These are phyloP conservation scores for Monilinia laxa DNA, from an alignment of 2,329 filamentous ascomycete species.

Conservation along the genomic window DNA sequence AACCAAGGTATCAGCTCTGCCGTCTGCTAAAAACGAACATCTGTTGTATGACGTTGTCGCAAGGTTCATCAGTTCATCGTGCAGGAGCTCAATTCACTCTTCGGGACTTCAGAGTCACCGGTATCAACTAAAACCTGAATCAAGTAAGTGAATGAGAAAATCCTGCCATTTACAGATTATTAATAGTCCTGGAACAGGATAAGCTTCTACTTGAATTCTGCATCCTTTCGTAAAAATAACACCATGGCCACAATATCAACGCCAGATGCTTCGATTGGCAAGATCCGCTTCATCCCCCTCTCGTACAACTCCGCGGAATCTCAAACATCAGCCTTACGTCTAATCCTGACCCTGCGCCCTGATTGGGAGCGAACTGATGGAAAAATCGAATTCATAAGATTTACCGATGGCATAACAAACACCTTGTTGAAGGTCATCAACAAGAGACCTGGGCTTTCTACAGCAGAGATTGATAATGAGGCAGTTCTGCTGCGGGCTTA, in stretches of 20 bases:
- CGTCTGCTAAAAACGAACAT: neutral
- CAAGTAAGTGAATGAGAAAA: neutral
- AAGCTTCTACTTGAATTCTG: neutral
- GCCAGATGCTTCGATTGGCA: constrained; percentile 25
- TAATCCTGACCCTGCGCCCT: constrained; percentile 77
- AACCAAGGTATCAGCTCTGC: neutral
- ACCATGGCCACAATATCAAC: constrained; percentile 24
- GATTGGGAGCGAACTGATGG: constrained; percentile 76
- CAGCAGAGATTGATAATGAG: constrained; percentile 77
- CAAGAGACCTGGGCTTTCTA: constrained; percentile 64
- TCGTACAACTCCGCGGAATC: constrained; percentile 76
- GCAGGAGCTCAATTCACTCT: neutral
- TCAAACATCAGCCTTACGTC: constrained; percentile 72
- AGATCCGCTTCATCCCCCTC: constrained; percentile 67
- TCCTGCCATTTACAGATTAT: constrained; percentile 12
- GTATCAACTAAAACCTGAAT: neutral
- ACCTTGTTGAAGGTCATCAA: constrained; percentile 81
- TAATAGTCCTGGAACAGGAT: constrained; percentile 18
- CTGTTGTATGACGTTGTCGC: constrained; percentile 1
- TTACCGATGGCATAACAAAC: constrained; percentile 98
- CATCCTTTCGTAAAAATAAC: constrained; percentile 23
- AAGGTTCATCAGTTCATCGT: neutral
- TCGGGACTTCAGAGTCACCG: neutral
- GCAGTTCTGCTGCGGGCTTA: constrained; percentile 90
- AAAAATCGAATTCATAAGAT: constrained; percentile 79